Conservation (phyloP, 1,139 yeast genomes). For the Kodamaea alishanica region DNA sequence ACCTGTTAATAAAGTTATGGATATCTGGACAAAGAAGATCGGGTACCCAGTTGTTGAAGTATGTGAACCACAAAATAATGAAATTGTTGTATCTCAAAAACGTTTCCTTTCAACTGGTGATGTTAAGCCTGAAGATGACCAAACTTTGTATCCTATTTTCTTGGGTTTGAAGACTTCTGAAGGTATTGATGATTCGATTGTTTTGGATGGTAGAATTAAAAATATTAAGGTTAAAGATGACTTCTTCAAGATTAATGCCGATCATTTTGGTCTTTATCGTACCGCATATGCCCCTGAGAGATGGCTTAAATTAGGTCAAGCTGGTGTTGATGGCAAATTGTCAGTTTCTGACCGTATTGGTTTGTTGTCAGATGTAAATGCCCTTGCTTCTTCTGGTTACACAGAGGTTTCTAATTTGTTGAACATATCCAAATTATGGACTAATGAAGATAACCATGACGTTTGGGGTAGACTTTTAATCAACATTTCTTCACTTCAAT, state of each 20-base stretch:
- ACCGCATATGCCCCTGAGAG: conserved; percentile 74
- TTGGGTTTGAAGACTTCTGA: conserved; percentile 66
- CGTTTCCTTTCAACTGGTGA: conserved; percentile 59
- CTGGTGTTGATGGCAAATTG: conserved; percentile 61
- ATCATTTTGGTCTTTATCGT: conserved; percentile 80
- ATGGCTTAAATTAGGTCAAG: conserved; percentile 69
- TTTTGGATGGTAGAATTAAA: conserved; percentile 53
- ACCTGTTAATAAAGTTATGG: conserved; percentile 25
- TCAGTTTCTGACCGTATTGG: conserved; percentile 85
- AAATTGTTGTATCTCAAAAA: conserved; percentile 44
- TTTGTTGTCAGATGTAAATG: conserved; percentile 75
- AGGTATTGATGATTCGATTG: conserved; percentile 55
- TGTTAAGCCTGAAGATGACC: conserved; percentile 41
- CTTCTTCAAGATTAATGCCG: conserved; percentile 75
- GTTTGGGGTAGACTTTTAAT: conserved; percentile 74
- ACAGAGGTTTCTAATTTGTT: conserved; percentile 65
- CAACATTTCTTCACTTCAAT: conserved; percentile 52
- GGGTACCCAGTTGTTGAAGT: conserved; percentile 27
- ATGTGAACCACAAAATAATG: conserved; percentile 12
- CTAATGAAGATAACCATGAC: conserved; percentile 61
- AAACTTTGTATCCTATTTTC: conserved; percentile 76
- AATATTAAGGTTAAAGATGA: conserved; percentile 40
- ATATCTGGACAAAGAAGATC: conserved; percentile 25
- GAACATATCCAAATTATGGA: conserved; percentile 65
- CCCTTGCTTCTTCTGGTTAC: conserved; percentile 71